Base-by-base conservation (phyloP, 2,329 filamentous ascomycete genomes). In the Colletotrichum zoysiae region DNA sequence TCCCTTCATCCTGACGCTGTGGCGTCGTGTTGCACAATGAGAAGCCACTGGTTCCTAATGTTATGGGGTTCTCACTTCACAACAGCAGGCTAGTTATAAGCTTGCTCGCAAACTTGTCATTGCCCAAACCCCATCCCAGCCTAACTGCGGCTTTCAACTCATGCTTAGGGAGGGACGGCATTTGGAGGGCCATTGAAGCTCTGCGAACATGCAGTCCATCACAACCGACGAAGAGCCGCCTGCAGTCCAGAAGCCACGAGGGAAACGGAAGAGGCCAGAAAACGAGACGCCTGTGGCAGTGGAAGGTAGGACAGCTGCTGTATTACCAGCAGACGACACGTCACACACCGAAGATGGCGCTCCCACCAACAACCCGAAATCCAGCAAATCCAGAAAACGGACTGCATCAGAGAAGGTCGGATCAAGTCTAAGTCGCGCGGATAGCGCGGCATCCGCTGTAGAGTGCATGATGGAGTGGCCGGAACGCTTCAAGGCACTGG, bases 401-500 rank as follows among this genome's bases (percentile, higher is more conserved):
- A 40, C 46, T 26, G 56, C 18, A 35, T 55, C 73, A 35, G 74
- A 73, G 18, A 77, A 71, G 48, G 67, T 74, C 30, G 73, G 67
- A 23, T 62, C 73, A 51, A 60, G 44, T n/a, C 53, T 68, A 18
- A 68, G 61, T 38, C 66, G 56, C 18, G 55, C 74, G 74, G 73
- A 58, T 40, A 38, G 72, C 59, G 33, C 30, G 63, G 38, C 30
- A 23, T 44, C 60, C 60, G 50, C 71, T 12, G 75, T 79, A n/a
- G 74, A 79, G 11, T 83, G 83, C 67, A 72, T 78, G 33, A 81
- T 84, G 38, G 82, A 84, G 60, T 98, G 95, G 95, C 95, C 95
- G 0, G 86, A 89, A 1, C 85, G 88, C 57, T 93, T 98, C 80
- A 91, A 89, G 68, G 84, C 86, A 53, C 86, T 98, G 11, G 90